Conservation (phyloP, 441 rosid genomes). For the Omphalea diandra region DNA sequence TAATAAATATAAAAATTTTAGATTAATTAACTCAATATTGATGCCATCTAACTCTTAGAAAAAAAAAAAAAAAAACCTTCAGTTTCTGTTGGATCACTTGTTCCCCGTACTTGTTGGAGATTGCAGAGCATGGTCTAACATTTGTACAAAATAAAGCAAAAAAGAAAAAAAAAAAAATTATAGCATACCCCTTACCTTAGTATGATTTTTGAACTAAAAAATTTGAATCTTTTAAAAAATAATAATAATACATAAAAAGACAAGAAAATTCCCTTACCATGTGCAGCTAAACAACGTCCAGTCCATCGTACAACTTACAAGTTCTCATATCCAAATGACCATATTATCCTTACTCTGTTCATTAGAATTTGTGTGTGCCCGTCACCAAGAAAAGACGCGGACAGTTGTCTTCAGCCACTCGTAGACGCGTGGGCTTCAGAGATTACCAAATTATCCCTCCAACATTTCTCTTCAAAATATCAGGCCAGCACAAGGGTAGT, state of each 20-base stretch:
- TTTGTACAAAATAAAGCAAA: no score
- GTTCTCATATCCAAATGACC: neutral
- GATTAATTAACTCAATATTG: no score
- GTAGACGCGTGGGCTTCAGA: constrained; percentile 3
- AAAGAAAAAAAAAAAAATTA: no score
- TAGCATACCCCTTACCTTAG: no score
- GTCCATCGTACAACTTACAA: neutral
- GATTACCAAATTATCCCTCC: constrained; percentile 28
- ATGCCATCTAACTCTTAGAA: no score
- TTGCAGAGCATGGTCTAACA: no score
- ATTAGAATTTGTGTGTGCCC: neutral
- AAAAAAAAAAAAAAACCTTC: neutral
- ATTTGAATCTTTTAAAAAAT: neutral
- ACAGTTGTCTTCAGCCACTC: constrained; percentile 23
- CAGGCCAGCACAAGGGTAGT: neutral
- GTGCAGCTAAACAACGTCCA: neutral
- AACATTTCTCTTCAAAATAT: fast-evolving
- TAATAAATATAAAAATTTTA: no score
- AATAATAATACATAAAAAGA: no score
- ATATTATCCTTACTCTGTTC: neutral
- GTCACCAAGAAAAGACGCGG: neutral
- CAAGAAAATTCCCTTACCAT: neutral
- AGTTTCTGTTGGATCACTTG: neutral
- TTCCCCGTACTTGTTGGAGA: neutral
- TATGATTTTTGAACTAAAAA: no score